These are phyloP conservation scores for Phyllosticta citribraziliensis DNA, from an alignment of 2,329 filamentous ascomycete species.

Conservation along the genomic window DNA sequence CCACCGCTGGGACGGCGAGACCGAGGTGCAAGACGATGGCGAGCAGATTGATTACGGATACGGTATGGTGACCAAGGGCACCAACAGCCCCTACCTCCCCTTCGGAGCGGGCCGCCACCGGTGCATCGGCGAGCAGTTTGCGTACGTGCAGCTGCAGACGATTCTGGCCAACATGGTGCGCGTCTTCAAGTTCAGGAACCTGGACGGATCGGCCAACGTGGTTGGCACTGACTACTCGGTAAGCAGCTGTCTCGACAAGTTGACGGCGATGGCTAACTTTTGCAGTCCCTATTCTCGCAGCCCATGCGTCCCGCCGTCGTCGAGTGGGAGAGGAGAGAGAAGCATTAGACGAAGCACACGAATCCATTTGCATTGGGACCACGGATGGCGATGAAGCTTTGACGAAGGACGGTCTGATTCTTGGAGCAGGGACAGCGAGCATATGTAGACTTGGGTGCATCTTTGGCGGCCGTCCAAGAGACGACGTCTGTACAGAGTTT, in stretches of 20 bases:
- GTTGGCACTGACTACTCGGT: conserved; percentile 58
- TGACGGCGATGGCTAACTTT: conserved; percentile 9
- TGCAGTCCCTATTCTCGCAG: conserved; percentile 32
- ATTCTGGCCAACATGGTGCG: conserved; percentile 71
- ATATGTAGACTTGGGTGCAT: not conserved
- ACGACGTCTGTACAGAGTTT: conserved; percentile 1
- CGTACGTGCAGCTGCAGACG: conserved; percentile 82
- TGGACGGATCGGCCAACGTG: conserved; percentile 59
- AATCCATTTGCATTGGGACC: not conserved
- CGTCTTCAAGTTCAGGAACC: conserved; percentile 68
- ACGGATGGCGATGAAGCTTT: conserved; percentile 4
- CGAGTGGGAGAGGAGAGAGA: conserved; percentile 60
- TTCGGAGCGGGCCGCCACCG: conserved; percentile 89
- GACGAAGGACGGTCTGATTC: conserved; percentile 4
- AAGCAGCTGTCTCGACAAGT: conserved; percentile 22
- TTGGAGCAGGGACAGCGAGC: not conserved
- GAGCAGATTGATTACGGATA: conserved; percentile 89
- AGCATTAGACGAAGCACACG: conserved; percentile 3
- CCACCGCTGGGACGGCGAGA: conserved; percentile 71
- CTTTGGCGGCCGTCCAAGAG: not conserved
- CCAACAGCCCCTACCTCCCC: conserved; percentile 80
- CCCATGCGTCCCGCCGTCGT: conserved; percentile 45
- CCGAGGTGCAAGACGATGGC: conserved; percentile 39
- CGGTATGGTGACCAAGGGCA: conserved; percentile 84
- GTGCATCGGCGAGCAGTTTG: conserved; percentile 95